These are phyloP conservation scores for Pseudognaphalium luteoalbum DNA, from an alignment of 129 eudicot species.

Conservation along the genomic window DNA sequence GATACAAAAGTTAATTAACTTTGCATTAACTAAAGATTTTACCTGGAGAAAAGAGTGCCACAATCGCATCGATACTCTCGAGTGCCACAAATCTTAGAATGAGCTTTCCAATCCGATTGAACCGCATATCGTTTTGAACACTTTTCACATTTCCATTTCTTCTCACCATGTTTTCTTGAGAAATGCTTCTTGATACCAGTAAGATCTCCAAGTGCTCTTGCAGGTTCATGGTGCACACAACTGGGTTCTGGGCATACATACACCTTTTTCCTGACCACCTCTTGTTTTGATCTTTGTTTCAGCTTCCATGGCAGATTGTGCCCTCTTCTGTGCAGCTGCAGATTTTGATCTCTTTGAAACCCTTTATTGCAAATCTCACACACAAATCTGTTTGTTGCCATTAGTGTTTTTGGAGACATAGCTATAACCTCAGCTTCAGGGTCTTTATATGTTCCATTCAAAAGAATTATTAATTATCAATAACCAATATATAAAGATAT, in stretches of 20 bases:
- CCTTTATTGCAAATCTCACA: slow-evolving; percentile 74
- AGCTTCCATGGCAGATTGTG: slow-evolving; percentile 76
- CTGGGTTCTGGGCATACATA: slow-evolving; percentile 67
- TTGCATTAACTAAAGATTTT: not conserved
- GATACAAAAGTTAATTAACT: not conserved
- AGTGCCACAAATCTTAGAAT: slow-evolving; percentile 88
- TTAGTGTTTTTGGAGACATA: slow-evolving; percentile 60
- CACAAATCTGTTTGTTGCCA: slow-evolving; percentile 63
- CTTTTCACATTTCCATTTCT: slow-evolving; percentile 86
- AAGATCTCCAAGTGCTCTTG: slow-evolving; percentile 78
- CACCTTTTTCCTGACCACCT: slow-evolving; percentile 57
- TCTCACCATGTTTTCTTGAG: slow-evolving; percentile 83
- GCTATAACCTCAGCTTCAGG: slow-evolving; percentile 79
- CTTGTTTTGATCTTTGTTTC: slow-evolving; percentile 59
- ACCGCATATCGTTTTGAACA: slow-evolving; percentile 79
- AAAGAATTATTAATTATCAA: not conserved
- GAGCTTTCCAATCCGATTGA: slow-evolving; percentile 95
- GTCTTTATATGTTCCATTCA: slow-evolving; percentile 31
- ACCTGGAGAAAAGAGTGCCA: slow-evolving; percentile 87
- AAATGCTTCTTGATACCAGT: slow-evolving; percentile 80
- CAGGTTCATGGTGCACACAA: slow-evolving; percentile 83
- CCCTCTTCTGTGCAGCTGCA: slow-evolving; percentile 67
- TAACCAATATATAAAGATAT: not conserved
- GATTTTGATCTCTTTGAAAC: slow-evolving; percentile 68
- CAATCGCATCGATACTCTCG: slow-evolving; percentile 81